These are phyloP conservation scores for Neurospora discreta DNA, from an alignment of 495 filamentous ascomycete genomes.

Conservation along the genomic window DNA sequence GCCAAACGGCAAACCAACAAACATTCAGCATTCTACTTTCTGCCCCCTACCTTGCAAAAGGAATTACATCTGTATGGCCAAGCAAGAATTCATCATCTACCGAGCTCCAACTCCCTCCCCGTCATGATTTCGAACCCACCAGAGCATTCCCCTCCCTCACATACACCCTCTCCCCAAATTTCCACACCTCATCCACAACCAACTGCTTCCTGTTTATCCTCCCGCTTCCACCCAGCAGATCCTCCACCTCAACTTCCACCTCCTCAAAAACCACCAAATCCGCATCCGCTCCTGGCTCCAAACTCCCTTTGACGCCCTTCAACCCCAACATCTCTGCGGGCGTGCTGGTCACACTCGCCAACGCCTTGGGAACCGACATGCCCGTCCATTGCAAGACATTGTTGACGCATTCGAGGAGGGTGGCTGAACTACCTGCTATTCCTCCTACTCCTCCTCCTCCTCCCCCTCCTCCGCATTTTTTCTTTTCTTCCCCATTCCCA, in stretches of 20 bases:
- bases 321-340: constrained; percentile 66
- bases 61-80: too few relatives aligned
- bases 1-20: neutral
- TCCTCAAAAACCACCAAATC: constrained; percentile 65
- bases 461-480: neutral
- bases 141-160: neutral
- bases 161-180: constrained; percentile 15
- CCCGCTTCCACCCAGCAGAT: neutral
- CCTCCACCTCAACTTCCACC: constrained; percentile 5
- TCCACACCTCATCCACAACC: constrained; percentile 20
- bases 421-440: constrained; percentile 41
- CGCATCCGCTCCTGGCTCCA: constrained; percentile 64
- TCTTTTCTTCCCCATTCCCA: neutral
- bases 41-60: too few relatives aligned
- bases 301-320: constrained; percentile 51
- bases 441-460: neutral
- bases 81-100: too few relatives aligned
- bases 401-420: constrained; percentile 67
- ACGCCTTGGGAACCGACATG: constrained; percentile 48
- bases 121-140: too few relatives aligned
- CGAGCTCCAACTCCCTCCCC: too few relatives aligned
- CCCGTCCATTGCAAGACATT: constrained; percentile 69
- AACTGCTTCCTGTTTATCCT: neutral
- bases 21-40: neutral
- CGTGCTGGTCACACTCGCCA: constrained; percentile 59